Evolutionary conservation across 176 grass and related monocot genomes (phyloP), one percentile per base, ranked within the genome.

Genomic region (Ampelocalamus luodianensis): DNA sequence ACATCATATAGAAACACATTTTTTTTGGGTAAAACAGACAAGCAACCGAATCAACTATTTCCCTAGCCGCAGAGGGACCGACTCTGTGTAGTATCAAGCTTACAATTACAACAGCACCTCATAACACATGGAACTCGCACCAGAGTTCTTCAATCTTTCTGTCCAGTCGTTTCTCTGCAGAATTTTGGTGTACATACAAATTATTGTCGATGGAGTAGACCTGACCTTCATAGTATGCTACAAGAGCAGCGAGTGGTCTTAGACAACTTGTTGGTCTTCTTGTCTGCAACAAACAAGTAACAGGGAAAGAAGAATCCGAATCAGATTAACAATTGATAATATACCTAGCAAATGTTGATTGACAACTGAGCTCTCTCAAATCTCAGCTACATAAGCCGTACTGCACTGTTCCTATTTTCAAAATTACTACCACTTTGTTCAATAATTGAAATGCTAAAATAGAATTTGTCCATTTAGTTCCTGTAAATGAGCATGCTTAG

Each of bases 181-280:
- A 77, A 71, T 62, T 61, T 74, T 70, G 74, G 74, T 39, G 16
- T 44, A 51, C 68, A 29, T 61, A 81, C 54, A 85, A 49, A 83
- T 90, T 87, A 90, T 90, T 87, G 50, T 68, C 8, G 42, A 68
- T 58, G 22, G 70, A 24, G 45, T 39, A 43, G 22, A 50, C 78
- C 32, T 46, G 72, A 70, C 45, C 63, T 20, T 86, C 44, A 48
- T 75, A 93, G 70, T 91, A 93, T 91, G 43, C 62, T 90, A 82
- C 92, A 93, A 18, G 88, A 93, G 60, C 92, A 93, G 18, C 88
- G 65, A 43, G 85, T 93, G 51, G 85, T 93, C 83, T 91, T 93
- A 16, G 92, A 86, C 79, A 91, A 93, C 60, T 91, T 88, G 61
- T 88, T 85, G 18, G 76, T 78, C 89, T 93, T 93, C 76, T 93